Conservation (phyloP, 148 eudicot genomes). For the Rhododendron ferrugineum region DNA sequence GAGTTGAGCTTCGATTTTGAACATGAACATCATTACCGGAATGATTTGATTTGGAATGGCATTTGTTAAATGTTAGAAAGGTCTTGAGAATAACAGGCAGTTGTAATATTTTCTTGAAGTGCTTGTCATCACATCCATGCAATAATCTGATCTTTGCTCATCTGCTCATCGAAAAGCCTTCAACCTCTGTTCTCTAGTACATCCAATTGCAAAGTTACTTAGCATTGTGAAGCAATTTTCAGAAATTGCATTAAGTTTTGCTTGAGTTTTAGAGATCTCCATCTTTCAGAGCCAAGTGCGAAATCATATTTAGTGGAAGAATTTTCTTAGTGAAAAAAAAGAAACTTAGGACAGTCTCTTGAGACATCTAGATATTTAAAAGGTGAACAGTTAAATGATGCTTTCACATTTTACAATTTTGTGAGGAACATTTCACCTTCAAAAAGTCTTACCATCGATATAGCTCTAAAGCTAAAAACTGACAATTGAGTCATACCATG, state of each 20-base stretch:
- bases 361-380: not conserved
- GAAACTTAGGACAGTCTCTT: constrained; percentile 3
- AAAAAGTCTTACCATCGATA: not conserved
- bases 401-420: not conserved
- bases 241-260: not conserved
- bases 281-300: not conserved
- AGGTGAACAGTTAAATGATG: not conserved
- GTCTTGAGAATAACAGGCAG: not conserved
- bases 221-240: not conserved
- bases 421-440: not conserved
- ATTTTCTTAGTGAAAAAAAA: not conserved
- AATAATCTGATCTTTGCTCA: not conserved
- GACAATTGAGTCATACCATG: not conserved
- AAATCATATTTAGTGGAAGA: not conserved
- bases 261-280: not conserved
- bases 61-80: not conserved
- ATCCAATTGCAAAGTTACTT: not conserved
- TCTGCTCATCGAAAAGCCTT: not conserved
- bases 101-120: not conserved
- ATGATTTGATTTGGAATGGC: not conserved
- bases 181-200: not conserved
- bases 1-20: not conserved
- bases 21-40: not conserved
- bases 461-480: not conserved
- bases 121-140: not conserved